A percentile compares a stretch with the other conserved stretches of the same genome.
These are phyloP conservation scores for Fusarium sulawesiense DNA, from an alignment of 2,329 filamentous ascomycete species.

Conservation along the genomic window DNA sequence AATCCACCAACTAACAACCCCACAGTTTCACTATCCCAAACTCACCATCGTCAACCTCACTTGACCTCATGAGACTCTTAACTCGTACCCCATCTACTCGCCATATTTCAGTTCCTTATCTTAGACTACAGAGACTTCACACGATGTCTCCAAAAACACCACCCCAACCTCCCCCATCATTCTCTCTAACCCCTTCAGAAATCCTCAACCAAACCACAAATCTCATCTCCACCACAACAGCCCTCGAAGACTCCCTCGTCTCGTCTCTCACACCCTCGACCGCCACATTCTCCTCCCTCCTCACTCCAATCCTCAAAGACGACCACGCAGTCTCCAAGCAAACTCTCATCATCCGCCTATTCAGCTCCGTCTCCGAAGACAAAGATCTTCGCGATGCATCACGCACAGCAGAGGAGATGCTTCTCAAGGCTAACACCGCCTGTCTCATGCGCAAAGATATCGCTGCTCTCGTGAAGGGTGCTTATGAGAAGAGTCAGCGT, in stretches of 20 bases:
- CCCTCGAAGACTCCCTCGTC: conserved; percentile 40
- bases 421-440: conserved; percentile 30
- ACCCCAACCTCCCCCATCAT: conserved; percentile 40
- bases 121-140: rapidly evolving
- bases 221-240: conserved; percentile 35
- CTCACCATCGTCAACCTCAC: conserved; percentile 14
- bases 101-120: neutral
- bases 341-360: conserved; percentile 38
- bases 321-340: conserved; percentile 34
- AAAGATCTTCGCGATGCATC: conserved; percentile 45
- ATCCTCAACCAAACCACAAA: conserved; percentile 51
- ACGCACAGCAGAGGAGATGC: conserved; percentile 41
- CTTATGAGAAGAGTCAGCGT: conserved; percentile 24
- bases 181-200: conserved; percentile 21
- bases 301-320: conserved; percentile 40
- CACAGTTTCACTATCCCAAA: conserved; percentile 4
- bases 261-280: conserved; percentile 26
- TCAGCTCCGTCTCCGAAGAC: conserved; percentile 43
- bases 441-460: conserved; percentile 44
- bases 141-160: conserved; percentile 31
- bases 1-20: neutral
- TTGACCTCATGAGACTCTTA: neutral
- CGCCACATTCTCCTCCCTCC: conserved; percentile 38
- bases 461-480: conserved; percentile 41
- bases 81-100: neutral